These are phyloP conservation scores for Camellia sinensis DNA, from an alignment of 148 eudicot genomes.

Conservation along the genomic window DNA sequence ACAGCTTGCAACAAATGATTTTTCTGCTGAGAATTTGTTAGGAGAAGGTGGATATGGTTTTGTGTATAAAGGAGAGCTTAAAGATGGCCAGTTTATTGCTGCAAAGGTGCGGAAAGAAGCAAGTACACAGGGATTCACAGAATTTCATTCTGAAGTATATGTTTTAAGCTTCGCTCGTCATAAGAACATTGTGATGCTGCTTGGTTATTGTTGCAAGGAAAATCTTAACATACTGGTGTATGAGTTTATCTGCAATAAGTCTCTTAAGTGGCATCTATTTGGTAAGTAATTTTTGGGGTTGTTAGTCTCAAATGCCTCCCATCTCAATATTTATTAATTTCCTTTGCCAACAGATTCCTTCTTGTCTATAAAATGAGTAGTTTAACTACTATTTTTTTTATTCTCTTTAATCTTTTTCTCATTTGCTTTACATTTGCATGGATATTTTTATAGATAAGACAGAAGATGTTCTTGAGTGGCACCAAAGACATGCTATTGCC, in stretches of 20 bases:
- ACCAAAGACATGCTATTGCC: slow-evolving; percentile 42
- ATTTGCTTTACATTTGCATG: background rate
- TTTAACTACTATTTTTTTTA: background rate
- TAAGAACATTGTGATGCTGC: slow-evolving; percentile 46
- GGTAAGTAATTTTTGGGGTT: slow-evolving; percentile 20
- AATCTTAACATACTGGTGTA: slow-evolving; percentile 42
- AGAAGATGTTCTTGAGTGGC: slow-evolving; percentile 39
- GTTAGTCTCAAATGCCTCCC: background rate
- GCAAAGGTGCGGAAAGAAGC: slow-evolving; percentile 45
- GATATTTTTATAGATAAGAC: slow-evolving; percentile 21
- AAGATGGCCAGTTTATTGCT: slow-evolving; percentile 40
- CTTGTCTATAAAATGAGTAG: too few relatives aligned
- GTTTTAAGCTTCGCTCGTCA: slow-evolving; percentile 46
- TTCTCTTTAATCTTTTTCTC: background rate
- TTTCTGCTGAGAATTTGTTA: slow-evolving; percentile 35
- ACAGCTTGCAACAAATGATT: slow-evolving; percentile 39
- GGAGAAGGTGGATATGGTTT: slow-evolving; percentile 55
- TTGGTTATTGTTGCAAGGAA: slow-evolving; percentile 54
- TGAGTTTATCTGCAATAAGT: slow-evolving; percentile 47
- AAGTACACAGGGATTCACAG: slow-evolving; percentile 41
- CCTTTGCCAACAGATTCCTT: background rate
- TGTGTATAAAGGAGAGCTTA: slow-evolving; percentile 44
- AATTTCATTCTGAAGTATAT: slow-evolving; percentile 40
- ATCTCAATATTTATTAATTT: background rate
- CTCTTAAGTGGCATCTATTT: slow-evolving; percentile 49